A percentile compares a stretch with the other conserved stretches of the same genome.
Conservation (phyloP, 2,329 filamentous ascomycete genomes). For the Cadophora malorum region DNA sequence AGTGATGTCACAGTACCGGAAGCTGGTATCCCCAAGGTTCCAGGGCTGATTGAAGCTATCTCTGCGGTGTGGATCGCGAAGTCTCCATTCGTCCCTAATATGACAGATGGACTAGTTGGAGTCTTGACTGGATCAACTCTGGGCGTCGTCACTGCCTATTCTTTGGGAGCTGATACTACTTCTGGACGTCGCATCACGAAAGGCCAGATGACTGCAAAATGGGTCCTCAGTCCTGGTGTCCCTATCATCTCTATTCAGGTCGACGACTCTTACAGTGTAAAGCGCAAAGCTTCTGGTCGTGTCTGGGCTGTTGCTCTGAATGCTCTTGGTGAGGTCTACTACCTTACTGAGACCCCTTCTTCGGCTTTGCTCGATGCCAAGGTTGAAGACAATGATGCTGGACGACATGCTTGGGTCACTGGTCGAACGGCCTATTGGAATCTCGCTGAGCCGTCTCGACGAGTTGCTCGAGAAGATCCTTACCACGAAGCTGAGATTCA, state of each 20-base stretch:
- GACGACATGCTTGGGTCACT: conserved; percentile 77
- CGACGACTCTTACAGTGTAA: conserved; percentile 80
- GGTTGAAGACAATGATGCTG: conserved; percentile 58
- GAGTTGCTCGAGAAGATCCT: conserved; percentile 73
- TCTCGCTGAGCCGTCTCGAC: conserved; percentile 77
- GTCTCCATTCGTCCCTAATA: conserved; percentile 70
- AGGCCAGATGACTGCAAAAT: conserved; percentile 84
- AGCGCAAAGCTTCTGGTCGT: conserved; percentile 71
- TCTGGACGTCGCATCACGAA: conserved; percentile 69
- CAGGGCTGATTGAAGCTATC: conserved; percentile 72
- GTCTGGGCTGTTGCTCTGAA: conserved; percentile 95
- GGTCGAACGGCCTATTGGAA: conserved; percentile 84
- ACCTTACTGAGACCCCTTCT: conserved; percentile 74
- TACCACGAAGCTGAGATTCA: conserved; percentile 71
- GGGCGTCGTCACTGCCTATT: conserved; percentile 83
- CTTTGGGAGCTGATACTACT: conserved; percentile 63
- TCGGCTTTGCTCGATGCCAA: conserved; percentile 55
- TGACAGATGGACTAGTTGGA: conserved; percentile 79
- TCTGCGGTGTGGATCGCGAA: conserved; percentile 92
- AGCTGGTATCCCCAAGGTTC: conserved; percentile 78
- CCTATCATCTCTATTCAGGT: conserved; percentile 85
- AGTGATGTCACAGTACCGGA: conserved; percentile 66
- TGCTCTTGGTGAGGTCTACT: conserved; percentile 90
- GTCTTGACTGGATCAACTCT: conserved; percentile 84
- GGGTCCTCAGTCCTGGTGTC: conserved; percentile 90